Conservation (phyloP, 768 basidiomycete species). For the Rhizopogon rudus region DNA sequence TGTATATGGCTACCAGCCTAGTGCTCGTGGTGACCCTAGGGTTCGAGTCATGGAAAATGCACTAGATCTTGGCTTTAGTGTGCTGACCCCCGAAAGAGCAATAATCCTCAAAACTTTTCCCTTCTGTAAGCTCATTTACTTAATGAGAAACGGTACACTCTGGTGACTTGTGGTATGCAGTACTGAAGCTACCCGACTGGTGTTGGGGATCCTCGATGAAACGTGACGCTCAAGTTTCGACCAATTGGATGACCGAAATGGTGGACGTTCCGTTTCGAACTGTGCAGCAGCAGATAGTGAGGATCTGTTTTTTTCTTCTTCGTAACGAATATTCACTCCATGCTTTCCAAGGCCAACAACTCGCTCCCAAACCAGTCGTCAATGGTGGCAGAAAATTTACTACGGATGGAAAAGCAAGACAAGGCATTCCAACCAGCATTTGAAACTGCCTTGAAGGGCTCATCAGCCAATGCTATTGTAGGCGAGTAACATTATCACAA, state of each 20-base stretch:
- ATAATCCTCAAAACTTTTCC: neutral
- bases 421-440: slow-evolving; percentile 1
- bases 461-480: slow-evolving; percentile 6
- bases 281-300: neutral
- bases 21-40: neutral
- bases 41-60: neutral
- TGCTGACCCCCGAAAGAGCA: neutral
- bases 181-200: slow-evolving; percentile 7
- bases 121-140: neutral
- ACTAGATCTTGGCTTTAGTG: neutral
- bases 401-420: slow-evolving; percentile 12
- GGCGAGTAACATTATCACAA: neutral
- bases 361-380: neutral
- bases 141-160: neutral
- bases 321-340: too few relatives aligned
- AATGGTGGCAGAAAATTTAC: slow-evolving; percentile 9
- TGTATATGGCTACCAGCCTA: neutral
- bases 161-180: neutral
- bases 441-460: slow-evolving; percentile 4
- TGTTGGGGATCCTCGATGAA: slow-evolving; percentile 5
- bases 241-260: neutral
- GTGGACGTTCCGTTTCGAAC: slow-evolving; percentile 3
- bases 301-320: neutral
- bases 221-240: neutral
- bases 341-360: too few relatives aligned